phyloP scores from a whole-genome alignment of 1,284 basidiomycete genomes.

The Sporisorium scitamineum region DNA sequence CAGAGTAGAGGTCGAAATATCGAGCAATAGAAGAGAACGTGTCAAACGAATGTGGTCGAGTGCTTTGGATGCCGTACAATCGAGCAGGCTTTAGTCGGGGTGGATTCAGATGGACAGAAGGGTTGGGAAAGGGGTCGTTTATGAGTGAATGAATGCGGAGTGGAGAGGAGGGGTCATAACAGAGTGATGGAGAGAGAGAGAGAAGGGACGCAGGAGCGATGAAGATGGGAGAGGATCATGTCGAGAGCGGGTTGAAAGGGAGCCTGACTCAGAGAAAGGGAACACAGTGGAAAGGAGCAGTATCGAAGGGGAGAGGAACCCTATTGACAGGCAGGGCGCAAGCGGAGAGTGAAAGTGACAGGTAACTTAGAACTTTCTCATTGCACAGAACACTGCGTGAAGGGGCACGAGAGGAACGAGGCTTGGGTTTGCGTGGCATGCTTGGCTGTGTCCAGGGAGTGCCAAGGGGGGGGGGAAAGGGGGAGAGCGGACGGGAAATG shows the following conservation, averaged over 20 bases:
- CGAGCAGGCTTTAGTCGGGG: background rate
- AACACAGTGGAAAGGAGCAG: too few relatives aligned
- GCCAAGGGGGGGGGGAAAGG: background rate
- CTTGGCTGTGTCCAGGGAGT: background rate
- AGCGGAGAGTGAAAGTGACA: constrained; percentile 21
- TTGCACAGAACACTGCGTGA: background rate
- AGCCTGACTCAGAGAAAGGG: background rate
- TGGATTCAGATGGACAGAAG: background rate
- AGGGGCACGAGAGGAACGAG: background rate
- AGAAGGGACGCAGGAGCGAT: background rate
- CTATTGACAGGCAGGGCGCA: constrained; percentile 13
- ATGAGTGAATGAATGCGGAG: background rate
- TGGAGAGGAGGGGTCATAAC: constrained; percentile 6
- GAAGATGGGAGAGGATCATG: background rate
- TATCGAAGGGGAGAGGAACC: background rate
- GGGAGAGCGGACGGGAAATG: background rate
- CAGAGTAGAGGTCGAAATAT: background rate
- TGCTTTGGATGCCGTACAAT: background rate
- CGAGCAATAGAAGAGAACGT: background rate
- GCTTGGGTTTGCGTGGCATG: constrained; percentile 4
- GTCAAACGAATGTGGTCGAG: constrained; percentile 4
- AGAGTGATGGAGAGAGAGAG: background rate
- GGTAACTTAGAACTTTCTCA: background rate
- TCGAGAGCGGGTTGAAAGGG: background rate
- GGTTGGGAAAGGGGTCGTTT: background rate